These are phyloP conservation scores for Aspergillus sp. DNA, from an alignment of 2,329 filamentous ascomycete species.

Conservation along the genomic window DNA sequence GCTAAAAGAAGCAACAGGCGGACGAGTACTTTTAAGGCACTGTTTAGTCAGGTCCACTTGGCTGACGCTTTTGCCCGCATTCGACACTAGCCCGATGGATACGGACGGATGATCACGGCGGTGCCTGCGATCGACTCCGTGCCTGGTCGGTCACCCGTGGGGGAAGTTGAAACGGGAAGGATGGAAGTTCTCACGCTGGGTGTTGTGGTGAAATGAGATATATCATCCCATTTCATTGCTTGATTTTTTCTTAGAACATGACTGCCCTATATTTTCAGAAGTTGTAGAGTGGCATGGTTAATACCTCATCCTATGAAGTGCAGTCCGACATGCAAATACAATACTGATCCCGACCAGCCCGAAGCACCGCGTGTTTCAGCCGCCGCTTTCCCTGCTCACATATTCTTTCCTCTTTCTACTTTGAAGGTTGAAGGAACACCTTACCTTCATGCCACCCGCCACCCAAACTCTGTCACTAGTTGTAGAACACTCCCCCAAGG, in stretches of 20 bases:
- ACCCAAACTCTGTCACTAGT: background rate
- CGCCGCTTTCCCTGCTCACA: background rate
- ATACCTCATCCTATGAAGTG: no score
- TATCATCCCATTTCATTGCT: no score
- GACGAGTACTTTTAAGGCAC: background rate
- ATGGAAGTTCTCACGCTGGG: no score
- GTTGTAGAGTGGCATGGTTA: no score
- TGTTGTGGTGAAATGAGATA: no score
- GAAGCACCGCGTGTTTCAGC: background rate
- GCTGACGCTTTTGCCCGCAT: background rate
- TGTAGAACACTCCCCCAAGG: background rate
- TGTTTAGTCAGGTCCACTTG: background rate
- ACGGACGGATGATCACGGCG: background rate
- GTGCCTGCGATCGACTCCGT: background rate
- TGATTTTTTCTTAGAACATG: no score
- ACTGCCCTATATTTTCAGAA: no score
- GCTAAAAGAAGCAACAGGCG: conserved; percentile 9
- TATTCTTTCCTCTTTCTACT: background rate
- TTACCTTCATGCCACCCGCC: background rate
- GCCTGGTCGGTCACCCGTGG: background rate
- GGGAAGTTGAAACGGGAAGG: no score
- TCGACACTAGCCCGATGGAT: background rate
- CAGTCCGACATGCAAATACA: no score
- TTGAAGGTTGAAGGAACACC: background rate
- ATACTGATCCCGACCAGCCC: no score